Base-by-base conservation (phyloP, 345 rosid species). In the Hypericum perforatum region DNA sequence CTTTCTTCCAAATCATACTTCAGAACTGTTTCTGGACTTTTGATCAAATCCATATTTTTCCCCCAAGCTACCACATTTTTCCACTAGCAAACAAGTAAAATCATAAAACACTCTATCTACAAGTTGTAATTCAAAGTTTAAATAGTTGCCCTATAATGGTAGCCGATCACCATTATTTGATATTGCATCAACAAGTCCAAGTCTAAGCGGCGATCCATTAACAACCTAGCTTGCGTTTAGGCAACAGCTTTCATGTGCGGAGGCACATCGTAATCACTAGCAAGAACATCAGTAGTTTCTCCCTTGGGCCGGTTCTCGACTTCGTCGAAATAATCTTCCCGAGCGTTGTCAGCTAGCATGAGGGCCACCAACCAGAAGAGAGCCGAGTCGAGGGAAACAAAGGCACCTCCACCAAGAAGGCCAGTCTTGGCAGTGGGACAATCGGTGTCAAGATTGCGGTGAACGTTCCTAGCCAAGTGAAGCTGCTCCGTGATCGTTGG, bases 381-480 rank as follows among this genome's bases (percentile, higher is more conserved):
- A 41, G 87, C 69, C 8, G 94, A 76, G 64, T 84, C 88, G 11
- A 84, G 81, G 9, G 94, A 88, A 13, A 82, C 72, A 63, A 84
- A 84, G 5, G 96, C 94, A 16, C 88, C 88, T 1, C 96, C 96
- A 39, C 94, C 94, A 4, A 88, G 75, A 47, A 84, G 70, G 46
- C 94, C 94, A 14, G 94, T 80, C 70, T 84, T 88, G 14, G 96
- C 96, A 0, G 96, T 84, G 22, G 81, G 87, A 76, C 96, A 88
- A 6, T n/a, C 60, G 8, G 79, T 68, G 41, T 68, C 52, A 7
- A 67, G 56, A 63, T 75, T 73, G 38, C 41, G 66, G 59, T 88
- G 87, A 11, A 88, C 78, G 13, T 78, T 84, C 45, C 74, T 71
- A 9, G 59, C 61, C 76, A 71, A 66, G 77, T 82, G 94, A 52